Evolutionary conservation across 805 yeast species (phyloP).

Genomic region (Hanseniaspora mollemarum): DNA sequence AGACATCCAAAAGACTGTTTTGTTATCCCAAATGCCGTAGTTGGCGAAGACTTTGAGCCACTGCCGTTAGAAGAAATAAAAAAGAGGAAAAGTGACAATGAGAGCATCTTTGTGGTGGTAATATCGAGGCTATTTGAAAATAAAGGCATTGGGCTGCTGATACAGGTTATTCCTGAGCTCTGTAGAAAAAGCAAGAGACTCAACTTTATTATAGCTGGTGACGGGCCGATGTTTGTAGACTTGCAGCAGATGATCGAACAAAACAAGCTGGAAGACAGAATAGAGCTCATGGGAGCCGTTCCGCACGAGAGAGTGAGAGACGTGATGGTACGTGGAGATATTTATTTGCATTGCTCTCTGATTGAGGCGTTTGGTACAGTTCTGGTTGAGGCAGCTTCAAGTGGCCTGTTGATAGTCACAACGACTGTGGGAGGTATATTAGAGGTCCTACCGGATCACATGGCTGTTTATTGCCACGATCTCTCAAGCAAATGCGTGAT

Average conservation of each 20-base stretch:
- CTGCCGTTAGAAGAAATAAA: not conserved
- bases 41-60: constrained; percentile 69
- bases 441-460: constrained; percentile 82
- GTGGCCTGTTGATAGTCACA: constrained; percentile 86
- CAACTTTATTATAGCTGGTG: constrained; percentile 82
- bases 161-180: constrained; percentile 73
- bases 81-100: constrained; percentile 16
- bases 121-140: constrained; percentile 89
- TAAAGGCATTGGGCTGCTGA: constrained; percentile 84
- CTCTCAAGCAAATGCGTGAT: constrained; percentile 69
- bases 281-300: constrained; percentile 72
- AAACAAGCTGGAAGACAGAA: constrained; percentile 74
- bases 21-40: constrained; percentile 94
- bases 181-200: constrained; percentile 55
- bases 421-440: constrained; percentile 97
- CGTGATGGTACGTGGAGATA: constrained; percentile 86
- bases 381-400: constrained; percentile 91
- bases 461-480: constrained; percentile 86
- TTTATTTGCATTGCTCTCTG: constrained; percentile 81
- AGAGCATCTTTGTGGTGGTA: constrained; percentile 67
- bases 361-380: constrained; percentile 98
- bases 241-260: constrained; percentile 90
- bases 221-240: constrained; percentile 90
- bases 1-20: constrained; percentile 66
- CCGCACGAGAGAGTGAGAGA: constrained; percentile 88